Evolutionary conservation across 495 filamentous ascomycete species (phyloP), one percentile per base, ranked within the genome.

Genomic region (Penicillium goetzii): DNA sequence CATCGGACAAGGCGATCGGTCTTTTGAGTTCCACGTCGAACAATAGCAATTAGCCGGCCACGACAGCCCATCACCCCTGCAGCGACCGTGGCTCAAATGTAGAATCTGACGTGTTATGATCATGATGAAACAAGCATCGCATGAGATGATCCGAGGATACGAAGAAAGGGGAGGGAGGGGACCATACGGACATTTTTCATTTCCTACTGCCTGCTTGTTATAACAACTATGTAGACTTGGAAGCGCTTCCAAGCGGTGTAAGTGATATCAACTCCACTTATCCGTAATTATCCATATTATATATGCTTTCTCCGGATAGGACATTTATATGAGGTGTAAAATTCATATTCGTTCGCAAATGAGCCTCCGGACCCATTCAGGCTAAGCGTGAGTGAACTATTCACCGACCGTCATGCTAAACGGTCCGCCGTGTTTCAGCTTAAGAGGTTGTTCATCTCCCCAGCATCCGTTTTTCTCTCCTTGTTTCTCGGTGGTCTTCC

Each of bases 1-100:
- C 19, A 75, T 80, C 28, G 86, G 85, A 4, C 64, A 85, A 57
- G 87, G 86, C 11, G 90, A 96, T 64, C 69, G 71, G 50, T 74
- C 73, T 19, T 77, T 79, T 60, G 78, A 82, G 43, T 80, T 79
- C 56, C 63, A 67, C 17, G 68, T 78, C 38, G 57, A 69, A 36
- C 58, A 59, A 63, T 65, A 60, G 40, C 57, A 55, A 55, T 47
- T 45, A 51, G 45, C 54, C 60, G 33, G 60, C 53, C 54, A 19
- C 54, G 54, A 52, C n/a, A n/a, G n/a, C 45, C 21, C 47, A 10
- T 34, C 55, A 32, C 17, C 33, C 23, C n/a, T 19, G 43, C 19
- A 47, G 54, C 45, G 23, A 53, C 47, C 54, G 54, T 41, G 54
- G 45, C 36, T 58, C 41, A 41, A 41, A 34, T n/a, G 21, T 58